A percentile compares a stretch with the other conserved stretches of the same genome.
phyloP scores from a whole-genome alignment of 352 stramenopile genomes.

The Pythium coloratum region DNA sequence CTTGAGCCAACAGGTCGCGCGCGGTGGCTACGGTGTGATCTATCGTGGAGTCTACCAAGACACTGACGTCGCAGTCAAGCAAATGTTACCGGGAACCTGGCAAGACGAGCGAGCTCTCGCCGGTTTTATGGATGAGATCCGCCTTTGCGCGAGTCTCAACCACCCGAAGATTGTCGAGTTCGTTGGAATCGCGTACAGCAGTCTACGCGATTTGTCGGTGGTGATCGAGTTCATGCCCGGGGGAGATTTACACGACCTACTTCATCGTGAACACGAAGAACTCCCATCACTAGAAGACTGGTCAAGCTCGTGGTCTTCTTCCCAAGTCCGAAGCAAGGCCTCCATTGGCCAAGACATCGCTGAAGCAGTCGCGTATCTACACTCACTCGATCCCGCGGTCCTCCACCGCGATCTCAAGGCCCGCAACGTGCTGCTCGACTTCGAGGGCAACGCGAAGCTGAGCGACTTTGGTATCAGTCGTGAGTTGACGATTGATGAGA shows the following conservation, averaged over 20 bases:
- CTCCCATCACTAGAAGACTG: background rate
- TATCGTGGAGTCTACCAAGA: background rate
- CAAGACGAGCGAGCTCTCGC: constrained; percentile 19
- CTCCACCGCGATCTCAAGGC: constrained; percentile 33
- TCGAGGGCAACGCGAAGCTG: constrained; percentile 18
- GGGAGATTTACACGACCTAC: constrained; percentile 22
- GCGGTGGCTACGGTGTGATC: constrained; percentile 20
- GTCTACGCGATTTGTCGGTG: constrained; percentile 29
- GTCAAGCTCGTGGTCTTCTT: background rate
- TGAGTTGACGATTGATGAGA: constrained; percentile 10
- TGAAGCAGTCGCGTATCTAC: constrained; percentile 29
- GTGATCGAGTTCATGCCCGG: constrained; percentile 37
- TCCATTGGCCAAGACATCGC: constrained; percentile 22
- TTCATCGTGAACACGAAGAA: background rate
- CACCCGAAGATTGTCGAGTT: constrained; percentile 41
- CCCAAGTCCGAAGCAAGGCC: constrained; percentile 14
- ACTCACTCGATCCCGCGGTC: constrained; percentile 3
- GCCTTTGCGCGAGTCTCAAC: constrained; percentile 30
- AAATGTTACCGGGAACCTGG: constrained; percentile 18
- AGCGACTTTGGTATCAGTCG: constrained; percentile 28
- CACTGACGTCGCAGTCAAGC: constrained; percentile 26
- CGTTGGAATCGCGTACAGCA: constrained; percentile 37
- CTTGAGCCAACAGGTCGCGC: constrained; percentile 13
- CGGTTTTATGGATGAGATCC: constrained; percentile 45
- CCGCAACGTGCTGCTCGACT: constrained; percentile 25